phyloP scores from a whole-genome alignment of 495 filamentous ascomycete species.

The Extremus antarcticus region DNA sequence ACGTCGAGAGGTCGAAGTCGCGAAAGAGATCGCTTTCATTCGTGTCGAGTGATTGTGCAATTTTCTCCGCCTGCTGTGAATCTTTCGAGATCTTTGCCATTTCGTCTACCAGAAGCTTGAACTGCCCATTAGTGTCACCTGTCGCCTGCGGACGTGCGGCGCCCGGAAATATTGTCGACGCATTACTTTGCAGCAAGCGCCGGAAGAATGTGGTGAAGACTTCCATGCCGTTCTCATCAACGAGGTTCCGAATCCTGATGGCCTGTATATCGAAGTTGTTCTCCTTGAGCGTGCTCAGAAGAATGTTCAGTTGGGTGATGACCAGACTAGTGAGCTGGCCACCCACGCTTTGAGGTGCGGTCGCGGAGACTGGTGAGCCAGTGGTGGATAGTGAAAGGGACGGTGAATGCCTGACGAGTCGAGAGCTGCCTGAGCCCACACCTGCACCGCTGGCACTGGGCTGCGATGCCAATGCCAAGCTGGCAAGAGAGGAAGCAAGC shows the following conservation, averaged over 20 bases:
- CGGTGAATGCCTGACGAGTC: constrained; percentile 53
- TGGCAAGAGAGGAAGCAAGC: constrained; percentile 51
- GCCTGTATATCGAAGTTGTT: constrained; percentile 86
- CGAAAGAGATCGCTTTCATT: constrained; percentile 81
- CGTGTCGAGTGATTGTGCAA: constrained; percentile 83
- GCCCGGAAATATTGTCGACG: constrained; percentile 72
- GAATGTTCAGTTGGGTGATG: constrained; percentile 85
- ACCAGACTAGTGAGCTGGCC: constrained; percentile 63
- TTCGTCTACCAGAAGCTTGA: constrained; percentile 69
- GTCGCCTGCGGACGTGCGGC: constrained; percentile 47
- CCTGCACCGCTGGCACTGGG: constrained; percentile 40
- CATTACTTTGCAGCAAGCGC: constrained; percentile 74
- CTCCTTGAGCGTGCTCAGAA: constrained; percentile 88
- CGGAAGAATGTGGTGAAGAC: constrained; percentile 87
- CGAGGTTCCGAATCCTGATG: constrained; percentile 81
- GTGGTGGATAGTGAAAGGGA: constrained; percentile 50
- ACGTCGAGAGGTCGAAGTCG: constrained; percentile 85
- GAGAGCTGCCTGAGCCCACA: constrained; percentile 32
- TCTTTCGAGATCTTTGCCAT: constrained; percentile 75
- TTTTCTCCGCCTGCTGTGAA: constrained; percentile 70
- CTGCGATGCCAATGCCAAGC: constrained; percentile 39
- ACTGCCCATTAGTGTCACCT: constrained; percentile 55
- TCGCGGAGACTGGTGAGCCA: constrained; percentile 49
- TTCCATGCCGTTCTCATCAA: constrained; percentile 95
- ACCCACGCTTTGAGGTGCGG: constrained; percentile 31